These are phyloP conservation scores for Quercus rubra DNA, from an alignment of 306 rosid genomes.

Conservation along the genomic window DNA sequence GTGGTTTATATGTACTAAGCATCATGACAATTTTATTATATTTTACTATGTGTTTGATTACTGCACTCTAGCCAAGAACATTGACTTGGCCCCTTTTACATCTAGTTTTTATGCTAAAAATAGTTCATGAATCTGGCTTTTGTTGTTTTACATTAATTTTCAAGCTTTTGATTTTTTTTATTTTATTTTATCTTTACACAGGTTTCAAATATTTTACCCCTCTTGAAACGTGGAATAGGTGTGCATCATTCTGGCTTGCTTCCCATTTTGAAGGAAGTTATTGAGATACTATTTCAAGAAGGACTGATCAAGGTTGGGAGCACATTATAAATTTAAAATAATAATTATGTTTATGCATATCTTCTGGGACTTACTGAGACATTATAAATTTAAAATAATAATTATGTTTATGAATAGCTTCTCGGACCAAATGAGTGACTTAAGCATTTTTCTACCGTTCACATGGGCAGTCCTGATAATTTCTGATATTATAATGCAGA, in stretches of 20 bases:
- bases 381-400: neutral
- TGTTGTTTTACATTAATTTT: slow-evolving; percentile 4
- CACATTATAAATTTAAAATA: slow-evolving; percentile 1
- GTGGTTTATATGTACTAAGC: neutral
- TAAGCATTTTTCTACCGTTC: neutral
- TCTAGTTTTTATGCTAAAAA: neutral
- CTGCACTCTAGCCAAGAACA: too few relatives aligned
- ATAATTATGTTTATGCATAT: neutral
- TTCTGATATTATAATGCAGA: neutral
- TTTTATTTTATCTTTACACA: slow-evolving; percentile 12
- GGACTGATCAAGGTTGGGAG: slow-evolving; percentile 86
- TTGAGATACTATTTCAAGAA: slow-evolving; percentile 93
- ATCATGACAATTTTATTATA: neutral
- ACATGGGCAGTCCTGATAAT: neutral
- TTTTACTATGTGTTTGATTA: neutral
- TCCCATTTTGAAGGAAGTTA: slow-evolving; percentile 95
- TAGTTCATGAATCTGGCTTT: neutral
- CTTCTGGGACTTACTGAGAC: neutral
- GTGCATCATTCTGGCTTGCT: slow-evolving; percentile 99
- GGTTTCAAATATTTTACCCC: slow-evolving; percentile 91
- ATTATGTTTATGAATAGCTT: neutral
- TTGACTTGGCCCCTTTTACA: neutral
- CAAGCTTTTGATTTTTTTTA: neutral
- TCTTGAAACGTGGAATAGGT: slow-evolving; percentile 95
- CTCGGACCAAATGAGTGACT: neutral